Evolutionary conservation across 345 rosid species (phyloP), one percentile per base, ranked within the genome.

Genomic region (Toxicodendron radicans): DNA sequence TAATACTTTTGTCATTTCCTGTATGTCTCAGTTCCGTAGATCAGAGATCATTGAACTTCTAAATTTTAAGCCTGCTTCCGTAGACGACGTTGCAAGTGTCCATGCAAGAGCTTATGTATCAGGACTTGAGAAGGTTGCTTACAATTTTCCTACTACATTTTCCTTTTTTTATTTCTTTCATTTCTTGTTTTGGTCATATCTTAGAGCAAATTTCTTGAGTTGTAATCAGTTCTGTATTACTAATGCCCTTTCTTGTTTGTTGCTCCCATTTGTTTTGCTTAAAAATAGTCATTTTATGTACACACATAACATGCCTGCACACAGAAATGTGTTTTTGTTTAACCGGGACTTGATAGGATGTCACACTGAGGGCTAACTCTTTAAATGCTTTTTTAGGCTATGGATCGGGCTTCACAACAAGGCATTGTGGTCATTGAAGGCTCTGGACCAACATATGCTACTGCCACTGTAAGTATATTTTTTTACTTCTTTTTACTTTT

Each of bases 361-460:
- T 33, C 4, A 43, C 23, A 24, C 20, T n/a, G 7, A 38, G 7
- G 12, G 48, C 64, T 61, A 33, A 74, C 54, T 74, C 11, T 10
- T 48, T 62, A 6, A 24, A 35, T 68, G 46, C 49, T 78, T 71
- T 60, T 76, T 41, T 78, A 94, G 98, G 98, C 98, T 65, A 94
- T 94, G 97, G 90, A 83, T 73, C 75, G 75, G 70, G 98, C 95
- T 73, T 86, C 89, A 11, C 74, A 88, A 72, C 75, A 87, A 58
- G 98, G 97, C 72, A 76, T 92, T 77, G 87, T 92, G 53, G 78
- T 79, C 71, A 92, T 94, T 33, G 98, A 94, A 43, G 89, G 97
- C 38, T 85, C 95, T 14, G 98, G 95, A 76, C 98, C 97, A 74
- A 94, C 98, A 53, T 94, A 94, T 81, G 98, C 97, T 64, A 94